Conservation (phyloP, 257 asterid species). For the Linaria vulgaris region DNA sequence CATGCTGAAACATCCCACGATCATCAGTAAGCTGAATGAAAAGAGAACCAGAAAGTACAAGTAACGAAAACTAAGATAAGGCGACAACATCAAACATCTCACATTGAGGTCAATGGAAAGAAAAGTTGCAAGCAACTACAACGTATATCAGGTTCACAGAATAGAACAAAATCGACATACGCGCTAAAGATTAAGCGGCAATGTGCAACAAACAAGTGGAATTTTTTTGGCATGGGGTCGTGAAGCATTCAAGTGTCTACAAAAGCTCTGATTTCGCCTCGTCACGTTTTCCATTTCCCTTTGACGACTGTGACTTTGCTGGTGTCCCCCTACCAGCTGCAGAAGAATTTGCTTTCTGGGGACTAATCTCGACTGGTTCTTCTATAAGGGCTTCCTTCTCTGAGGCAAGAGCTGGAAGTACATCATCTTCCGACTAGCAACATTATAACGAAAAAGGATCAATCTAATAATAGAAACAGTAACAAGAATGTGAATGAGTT, state of each 20-base stretch:
- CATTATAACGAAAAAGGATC: slow-evolving; percentile 7
- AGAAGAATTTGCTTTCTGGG: slow-evolving; percentile 54
- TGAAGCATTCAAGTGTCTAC: slow-evolving; percentile 54
- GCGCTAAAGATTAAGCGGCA: too few species aligned
- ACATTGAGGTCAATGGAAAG: slow-evolving; percentile 1
- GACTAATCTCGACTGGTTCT: slow-evolving; percentile 72
- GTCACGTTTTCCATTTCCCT: slow-evolving; percentile 70
- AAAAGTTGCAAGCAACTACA: too few species aligned
- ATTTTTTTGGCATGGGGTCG: slow-evolving; percentile 76
- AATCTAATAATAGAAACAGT: too few species aligned
- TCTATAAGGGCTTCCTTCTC: slow-evolving; percentile 82
- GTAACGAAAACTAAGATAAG: background rate
- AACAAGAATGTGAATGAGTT: too few species aligned
- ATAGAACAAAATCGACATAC: too few species aligned
- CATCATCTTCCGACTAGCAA: slow-evolving; percentile 67
- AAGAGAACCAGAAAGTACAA: background rate
- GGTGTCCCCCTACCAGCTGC: slow-evolving; percentile 69
- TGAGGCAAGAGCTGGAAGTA: slow-evolving; percentile 76
- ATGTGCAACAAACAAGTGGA: too few species aligned
- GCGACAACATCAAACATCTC: background rate
- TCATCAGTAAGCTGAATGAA: too few species aligned
- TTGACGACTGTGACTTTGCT: slow-evolving; percentile 61
- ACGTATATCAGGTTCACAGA: too few species aligned
- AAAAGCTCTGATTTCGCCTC: slow-evolving; percentile 77
- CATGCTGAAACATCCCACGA: too few species aligned